Evolutionary conservation across 2,329 filamentous ascomycete genomes (phyloP).

Genomic region (Fusarium subglutinans): DNA sequence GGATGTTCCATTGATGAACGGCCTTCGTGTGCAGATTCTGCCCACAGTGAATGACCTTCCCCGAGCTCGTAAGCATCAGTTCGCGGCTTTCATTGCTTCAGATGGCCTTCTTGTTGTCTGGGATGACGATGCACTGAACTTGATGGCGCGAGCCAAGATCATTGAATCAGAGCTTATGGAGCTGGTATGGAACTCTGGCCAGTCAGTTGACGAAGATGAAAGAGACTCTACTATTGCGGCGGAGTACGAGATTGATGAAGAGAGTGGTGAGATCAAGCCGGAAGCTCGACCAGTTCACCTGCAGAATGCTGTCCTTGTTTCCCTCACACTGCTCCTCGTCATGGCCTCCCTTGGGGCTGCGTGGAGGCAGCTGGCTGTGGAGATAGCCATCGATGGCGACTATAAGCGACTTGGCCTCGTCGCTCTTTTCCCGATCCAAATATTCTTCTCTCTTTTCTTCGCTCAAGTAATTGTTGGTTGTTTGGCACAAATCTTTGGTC

Average conservation of each 20-base stretch:
- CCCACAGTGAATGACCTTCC: slow-evolving; percentile 76
- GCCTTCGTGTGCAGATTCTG: slow-evolving; percentile 79
- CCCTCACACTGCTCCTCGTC: slow-evolving; percentile 72
- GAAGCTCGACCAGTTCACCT: slow-evolving; percentile 74
- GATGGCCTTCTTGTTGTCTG: slow-evolving; percentile 79
- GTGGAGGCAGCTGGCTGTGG: slow-evolving; percentile 74
- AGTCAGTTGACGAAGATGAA: slow-evolving; percentile 62
- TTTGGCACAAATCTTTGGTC: slow-evolving; percentile 78
- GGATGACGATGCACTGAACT: slow-evolving; percentile 80
- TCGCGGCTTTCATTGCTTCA: slow-evolving; percentile 79
- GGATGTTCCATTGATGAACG: slow-evolving; percentile 80
- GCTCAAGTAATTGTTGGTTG: slow-evolving; percentile 81
- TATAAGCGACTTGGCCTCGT: slow-evolving; percentile 73
- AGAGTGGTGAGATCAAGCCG: slow-evolving; percentile 72
- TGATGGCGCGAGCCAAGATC: slow-evolving; percentile 73
- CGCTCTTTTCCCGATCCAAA: slow-evolving; percentile 73
- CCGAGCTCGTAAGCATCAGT: slow-evolving; percentile 79
- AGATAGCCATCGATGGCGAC: slow-evolving; percentile 70
- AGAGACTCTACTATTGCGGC: slow-evolving; percentile 58
- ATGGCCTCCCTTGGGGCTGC: slow-evolving; percentile 74
- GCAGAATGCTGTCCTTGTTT: slow-evolving; percentile 74
- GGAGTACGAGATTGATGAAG: slow-evolving; percentile 72
- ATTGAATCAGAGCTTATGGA: slow-evolving; percentile 83
- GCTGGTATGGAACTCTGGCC: slow-evolving; percentile 74
- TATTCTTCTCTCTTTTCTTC: slow-evolving; percentile 87